Percentiles rank a stretch among this genome's conserved stretches.
phyloP scores from a whole-genome alignment of 768 basidiomycete genomes.

The Hydnomerulius pinastri region DNA sequence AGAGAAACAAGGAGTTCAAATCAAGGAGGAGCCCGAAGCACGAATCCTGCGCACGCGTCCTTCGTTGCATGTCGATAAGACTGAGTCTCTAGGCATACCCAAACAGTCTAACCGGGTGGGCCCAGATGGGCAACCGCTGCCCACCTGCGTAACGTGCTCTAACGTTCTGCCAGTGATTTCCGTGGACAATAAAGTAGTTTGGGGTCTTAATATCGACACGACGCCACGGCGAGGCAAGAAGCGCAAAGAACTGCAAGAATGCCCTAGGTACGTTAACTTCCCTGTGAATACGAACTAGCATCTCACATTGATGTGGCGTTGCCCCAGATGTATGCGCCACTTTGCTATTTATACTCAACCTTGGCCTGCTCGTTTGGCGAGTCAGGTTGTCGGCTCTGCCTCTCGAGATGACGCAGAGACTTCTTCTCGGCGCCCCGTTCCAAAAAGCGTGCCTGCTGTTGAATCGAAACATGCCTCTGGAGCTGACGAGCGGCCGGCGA shows the following conservation, averaged over 20 bases:
- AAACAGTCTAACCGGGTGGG: constrained; percentile 52
- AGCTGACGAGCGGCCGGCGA: constrained; percentile 43
- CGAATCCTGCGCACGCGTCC: constrained; percentile 54
- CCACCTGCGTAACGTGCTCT: constrained; percentile 70
- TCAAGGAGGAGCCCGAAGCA: constrained; percentile 53
- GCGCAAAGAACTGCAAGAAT: constrained; percentile 66
- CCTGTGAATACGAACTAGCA: constrained; percentile 21
- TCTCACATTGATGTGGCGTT: constrained; percentile 14
- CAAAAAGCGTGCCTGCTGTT: constrained; percentile 49
- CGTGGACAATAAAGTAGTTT: constrained; percentile 73
- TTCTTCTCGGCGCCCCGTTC: constrained; percentile 49
- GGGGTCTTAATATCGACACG: constrained; percentile 61
- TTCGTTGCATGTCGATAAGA: constrained; percentile 33
- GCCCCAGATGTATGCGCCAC: constrained; percentile 72
- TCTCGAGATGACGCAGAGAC: constrained; percentile 46
- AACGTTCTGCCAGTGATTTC: constrained; percentile 76
- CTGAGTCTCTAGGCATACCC: constrained; percentile 40
- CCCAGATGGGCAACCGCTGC: constrained; percentile 65
- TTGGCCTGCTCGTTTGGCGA: constrained; percentile 68
- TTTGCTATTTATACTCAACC: constrained; percentile 70
- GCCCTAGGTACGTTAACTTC: constrained; percentile 59
- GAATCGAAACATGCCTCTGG: constrained; percentile 57
- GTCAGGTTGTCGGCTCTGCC: constrained; percentile 45
- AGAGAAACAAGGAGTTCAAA: constrained; percentile 40
- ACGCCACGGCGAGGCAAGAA: constrained; percentile 48